Conservation (phyloP, 2,329 filamentous ascomycete species). For the Paecilomyces fulvus region DNA sequence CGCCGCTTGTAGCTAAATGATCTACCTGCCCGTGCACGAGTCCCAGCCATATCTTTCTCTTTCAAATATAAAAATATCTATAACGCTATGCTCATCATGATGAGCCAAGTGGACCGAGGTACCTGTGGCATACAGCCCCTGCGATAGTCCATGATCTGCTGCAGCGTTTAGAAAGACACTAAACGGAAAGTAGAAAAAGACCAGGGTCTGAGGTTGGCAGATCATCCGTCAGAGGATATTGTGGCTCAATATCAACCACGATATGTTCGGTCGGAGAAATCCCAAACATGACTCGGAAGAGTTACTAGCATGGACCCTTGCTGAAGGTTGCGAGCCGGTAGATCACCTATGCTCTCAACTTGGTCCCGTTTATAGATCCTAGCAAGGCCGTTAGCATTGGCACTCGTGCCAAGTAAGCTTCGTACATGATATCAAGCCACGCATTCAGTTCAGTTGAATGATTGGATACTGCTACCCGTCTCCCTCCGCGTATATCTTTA, state of each 20-base stretch:
- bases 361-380: background rate
- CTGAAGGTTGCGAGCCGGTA: background rate
- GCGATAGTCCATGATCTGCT: background rate
- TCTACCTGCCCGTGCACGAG: background rate
- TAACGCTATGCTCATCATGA: background rate
- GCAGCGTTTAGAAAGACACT: background rate
- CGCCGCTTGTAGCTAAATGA: background rate
- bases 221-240: background rate
- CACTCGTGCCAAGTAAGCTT: background rate
- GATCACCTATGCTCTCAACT: background rate
- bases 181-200: background rate
- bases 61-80: background rate
- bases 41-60: background rate
- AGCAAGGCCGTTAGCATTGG: background rate
- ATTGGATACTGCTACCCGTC: background rate
- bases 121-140: background rate
- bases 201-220: background rate
- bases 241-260: background rate
- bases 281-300: background rate
- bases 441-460: background rate
- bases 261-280: background rate
- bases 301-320: background rate
- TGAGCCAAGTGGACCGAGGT: background rate
- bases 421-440: background rate
- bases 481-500: background rate